Percentiles rank a stretch among this genome's conserved stretches.
Evolutionary conservation across 768 basidiomycete genomes (phyloP).

Genomic region (Mycena olivaceomarginata): DNA sequence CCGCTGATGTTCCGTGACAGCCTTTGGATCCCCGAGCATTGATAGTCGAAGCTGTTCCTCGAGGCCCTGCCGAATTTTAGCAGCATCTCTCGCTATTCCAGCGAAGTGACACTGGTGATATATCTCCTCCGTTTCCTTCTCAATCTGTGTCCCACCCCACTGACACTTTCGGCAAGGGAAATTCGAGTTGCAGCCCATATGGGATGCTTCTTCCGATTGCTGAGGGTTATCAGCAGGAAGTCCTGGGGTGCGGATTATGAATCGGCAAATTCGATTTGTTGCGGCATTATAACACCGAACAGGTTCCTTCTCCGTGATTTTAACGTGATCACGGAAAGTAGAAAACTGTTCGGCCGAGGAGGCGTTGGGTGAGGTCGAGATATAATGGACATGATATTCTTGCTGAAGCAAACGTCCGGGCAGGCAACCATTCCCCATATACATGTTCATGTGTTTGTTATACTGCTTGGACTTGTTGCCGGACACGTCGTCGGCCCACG

Average conservation of each 20-base stretch:
- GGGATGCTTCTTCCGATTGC: conserved; percentile 42
- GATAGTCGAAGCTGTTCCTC: conserved; percentile 12
- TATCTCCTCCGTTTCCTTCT: conserved; percentile 16
- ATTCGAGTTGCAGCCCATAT: conserved; percentile 39
- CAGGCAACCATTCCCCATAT: too few species aligned
- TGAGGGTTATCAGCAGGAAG: conserved; percentile 46
- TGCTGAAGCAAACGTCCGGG: too few species aligned
- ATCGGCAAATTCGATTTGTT: conserved; percentile 16
- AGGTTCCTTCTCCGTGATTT: conserved; percentile 29
- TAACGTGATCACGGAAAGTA: conserved; percentile 21
- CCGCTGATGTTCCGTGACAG: not conserved
- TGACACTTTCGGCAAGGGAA: conserved; percentile 38
- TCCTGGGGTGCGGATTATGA: conserved; percentile 29
- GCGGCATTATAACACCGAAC: conserved; percentile 30
- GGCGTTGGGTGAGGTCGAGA: not conserved
- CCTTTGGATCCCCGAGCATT: not conserved
- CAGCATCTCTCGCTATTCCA: not conserved
- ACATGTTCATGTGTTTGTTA: too few species aligned
- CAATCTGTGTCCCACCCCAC: conserved; percentile 32
- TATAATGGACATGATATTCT: too few species aligned
- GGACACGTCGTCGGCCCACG: too few species aligned
- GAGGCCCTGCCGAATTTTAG: conserved; percentile 1
- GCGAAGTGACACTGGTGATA: conserved; percentile 38
- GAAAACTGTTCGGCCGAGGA: not conserved
- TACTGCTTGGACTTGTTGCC: too few species aligned